Base-by-base conservation (phyloP, 257 asterid genomes). In the Nicotiana paniculata region DNA sequence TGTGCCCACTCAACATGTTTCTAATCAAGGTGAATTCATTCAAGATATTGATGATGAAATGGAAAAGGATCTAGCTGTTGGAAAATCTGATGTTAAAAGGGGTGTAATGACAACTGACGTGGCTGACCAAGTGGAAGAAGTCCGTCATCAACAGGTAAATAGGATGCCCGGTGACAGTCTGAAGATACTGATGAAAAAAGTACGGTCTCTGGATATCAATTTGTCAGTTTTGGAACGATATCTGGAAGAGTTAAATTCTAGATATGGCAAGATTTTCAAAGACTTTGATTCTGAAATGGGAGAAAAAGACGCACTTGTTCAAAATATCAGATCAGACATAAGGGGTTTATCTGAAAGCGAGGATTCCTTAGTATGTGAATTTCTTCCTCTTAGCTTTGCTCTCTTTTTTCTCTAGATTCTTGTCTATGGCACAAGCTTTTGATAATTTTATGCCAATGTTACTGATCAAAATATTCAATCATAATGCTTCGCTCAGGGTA, bases 121-220 rank as follows among this genome's bases (percentile, higher is more conserved):
- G 69, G 92, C 92, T n/a, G 96, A 93, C 65, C 95, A 91, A n/a
- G 89, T 90, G 64, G 98, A 94, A 70, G 98, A 94, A 89, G 79
- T 87, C 68, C 93, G 90, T 17, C 92, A 88, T 55, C 94, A 88
- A 74, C 98, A 93, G 79, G 90, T 92, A 77, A 93, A 92, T 85
- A 88, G 98, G 90, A 90, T 94, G 97, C 98, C 97, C 11, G 99
- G 98, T 72, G 99, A 96, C 84, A 94, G 97, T 87, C 98, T 96
- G 81, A 94, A 92, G 90, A 94, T 96, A 82, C 88, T 96, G 55
- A 90, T 94, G 98, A 87, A 90, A 82, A 96, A 96, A 84, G 97
- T 94, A 2, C 88, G 93, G 83, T 92, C 97, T 30, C 88, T 96
- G 84, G 99, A 96, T 90, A 81, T 94, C 88, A 93, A 92, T 87